Base-by-base conservation (phyloP, 176 grass and related monocot genomes). In the Musa itinerans region DNA sequence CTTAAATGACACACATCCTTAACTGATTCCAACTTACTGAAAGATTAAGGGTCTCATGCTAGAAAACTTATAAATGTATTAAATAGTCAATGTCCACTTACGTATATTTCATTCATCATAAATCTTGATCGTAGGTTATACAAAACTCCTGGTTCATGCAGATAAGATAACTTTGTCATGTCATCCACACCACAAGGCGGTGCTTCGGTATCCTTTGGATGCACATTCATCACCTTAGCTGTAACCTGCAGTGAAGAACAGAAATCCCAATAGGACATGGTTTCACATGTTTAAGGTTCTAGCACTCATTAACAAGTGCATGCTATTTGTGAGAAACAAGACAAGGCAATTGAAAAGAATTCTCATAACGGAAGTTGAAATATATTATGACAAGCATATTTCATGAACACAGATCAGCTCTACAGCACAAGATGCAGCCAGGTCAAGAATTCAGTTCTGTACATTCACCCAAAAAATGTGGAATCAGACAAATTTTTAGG, bases 51-150 rank as follows among this genome's bases (percentile, higher is more conserved):
- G 27, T 26, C 14, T 29, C 10, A 69, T 10, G 3, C 29, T 43
- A 27, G 29, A 13, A 69, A 69, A 69, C 14, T 19, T 8, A 2
- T 68, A 29, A 68, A 23, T 10, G 13, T n/a, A 26, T 26, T 15
- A 55, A 25, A 21, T 27, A 16, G 4, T 15, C 10, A 19, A 74
- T 74, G 11, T 26, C n/a, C 19, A 85, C 94, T 94, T 83, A 99
- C 95, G 84, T 99, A 99, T 71, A 99, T 99, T 85, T 99, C 95
- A 67, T 92, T 99, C 90, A 92, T 94, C 70, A 87, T 84, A 63
- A 87, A 99, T 91, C 95, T 91, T 67, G 88, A 84, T 86, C 86
- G 87, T 74, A 99, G 63, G 71, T 99, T 99, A 73, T 87, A 86
- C 74, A 99, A 89, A 79, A 99, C 95, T 24, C 95, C 95, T 4